Percentiles rank a stretch among this genome's conserved stretches.
Evolutionary conservation across 192 early-diverging fungal genomes (phyloP).

Genomic region (Coemansia sp.): DNA sequence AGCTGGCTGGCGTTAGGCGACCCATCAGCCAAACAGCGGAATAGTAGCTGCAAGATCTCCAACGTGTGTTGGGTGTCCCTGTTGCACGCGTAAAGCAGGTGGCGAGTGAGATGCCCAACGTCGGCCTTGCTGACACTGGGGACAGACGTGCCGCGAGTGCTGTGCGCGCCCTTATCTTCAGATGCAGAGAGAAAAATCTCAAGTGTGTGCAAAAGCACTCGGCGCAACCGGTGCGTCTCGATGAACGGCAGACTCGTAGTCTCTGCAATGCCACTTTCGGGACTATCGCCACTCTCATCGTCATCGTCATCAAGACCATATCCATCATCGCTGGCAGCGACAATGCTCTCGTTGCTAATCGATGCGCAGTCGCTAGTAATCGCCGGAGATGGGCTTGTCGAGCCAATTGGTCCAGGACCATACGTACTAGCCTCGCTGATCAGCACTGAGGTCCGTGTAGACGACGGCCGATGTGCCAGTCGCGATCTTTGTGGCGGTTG

Average conservation of each 20-base stretch:
- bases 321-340: slow-evolving; percentile 10
- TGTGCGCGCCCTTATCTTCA: slow-evolving; percentile 13
- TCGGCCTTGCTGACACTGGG: slow-evolving; percentile 30
- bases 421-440: slow-evolving; percentile 2
- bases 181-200: slow-evolving; percentile 41
- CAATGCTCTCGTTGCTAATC: slow-evolving; percentile 1
- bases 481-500: slow-evolving; percentile 15
- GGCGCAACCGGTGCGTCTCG: slow-evolving; percentile 31
- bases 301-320: slow-evolving; percentile 13
- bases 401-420: not conserved
- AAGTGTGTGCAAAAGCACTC: slow-evolving; percentile 31
- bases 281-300: not conserved
- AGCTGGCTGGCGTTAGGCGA: slow-evolving; percentile 35
- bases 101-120: slow-evolving; percentile 26
- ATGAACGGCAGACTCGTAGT: slow-evolving; percentile 19
- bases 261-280: slow-evolving; percentile 18
- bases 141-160: not conserved
- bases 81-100: slow-evolving; percentile 45
- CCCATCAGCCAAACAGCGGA: slow-evolving; percentile 49
- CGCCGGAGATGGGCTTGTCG: not conserved
- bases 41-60: slow-evolving; percentile 39
- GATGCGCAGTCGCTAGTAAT: slow-evolving; percentile 1
- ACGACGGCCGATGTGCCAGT: slow-evolving; percentile 7
- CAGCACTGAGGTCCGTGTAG: slow-evolving; percentile 14
- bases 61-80: slow-evolving; percentile 41